Base-by-base conservation (phyloP, 768 basidiomycete species). In the Boletus vinaceobasis region DNA sequence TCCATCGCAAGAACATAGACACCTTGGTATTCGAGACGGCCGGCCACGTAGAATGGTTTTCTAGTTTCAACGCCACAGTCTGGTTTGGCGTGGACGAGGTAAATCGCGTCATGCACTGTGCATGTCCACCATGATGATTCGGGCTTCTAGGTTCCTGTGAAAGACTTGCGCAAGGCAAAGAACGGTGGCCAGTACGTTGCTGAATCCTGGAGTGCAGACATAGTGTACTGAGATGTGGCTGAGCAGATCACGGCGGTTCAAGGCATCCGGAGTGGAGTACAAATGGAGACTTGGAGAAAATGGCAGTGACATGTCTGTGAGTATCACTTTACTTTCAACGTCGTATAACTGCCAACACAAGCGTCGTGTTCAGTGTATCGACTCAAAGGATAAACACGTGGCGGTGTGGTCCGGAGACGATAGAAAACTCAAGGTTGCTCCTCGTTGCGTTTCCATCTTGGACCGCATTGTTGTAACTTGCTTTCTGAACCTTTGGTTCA, bases 401-500 rank as follows among this genome's bases (percentile, higher is more conserved):
- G 81, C 81, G 42, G 68, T 58, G 17, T 83, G 81, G 81, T 70
- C 67, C 32, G 74, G 74, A 50, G 68, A 71, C 21, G 64, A 71
- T 31, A 67, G 60, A 46, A 72, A 57, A 47, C 68, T 83, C 55
- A 68, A 63, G n/a, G 77, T 83, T 14, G 62, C 73, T 33, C 64
- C 71, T 31, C 72, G 74, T 13, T 77, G 62, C 23, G 74, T 74
- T 40, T 59, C 54, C 14, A 69, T 79, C 43, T 65, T 82, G 36
- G 82, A 82, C 65, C 75, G 79, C 38, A 55, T 83, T 21, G 75
- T 83, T 14, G 75, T 83, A 38, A 82, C 81, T 17, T 80, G 77
- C 52, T 71, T 81, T 60, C 66, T 83, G 59, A 77, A 83, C 62
- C 57, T 78, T 26, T 83, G 81, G 80, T 74, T 77, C 61, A 75